Evolutionary conservation across 192 early-diverging fungal genomes (phyloP), one percentile per base, ranked within the genome.

Genomic region (Umbelopsis sp.): DNA sequence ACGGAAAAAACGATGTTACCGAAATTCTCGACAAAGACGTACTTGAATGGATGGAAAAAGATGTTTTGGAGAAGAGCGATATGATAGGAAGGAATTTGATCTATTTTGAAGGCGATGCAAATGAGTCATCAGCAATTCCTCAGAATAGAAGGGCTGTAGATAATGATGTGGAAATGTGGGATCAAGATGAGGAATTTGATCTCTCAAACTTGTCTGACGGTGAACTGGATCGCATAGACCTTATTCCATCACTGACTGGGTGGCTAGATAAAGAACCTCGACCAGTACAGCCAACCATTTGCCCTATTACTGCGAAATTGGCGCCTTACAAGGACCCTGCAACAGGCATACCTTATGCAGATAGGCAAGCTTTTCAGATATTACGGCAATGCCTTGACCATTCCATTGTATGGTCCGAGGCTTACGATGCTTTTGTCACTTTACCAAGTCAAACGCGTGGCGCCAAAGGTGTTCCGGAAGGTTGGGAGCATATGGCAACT

Each of bases 271-370:
- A 68, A 25, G 22, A 33, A 2, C 53, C 67, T 4, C 70, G 74
- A 55, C 74, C 78, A 9, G 37, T 52, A 4, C 30, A 76, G 30
- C 74, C 78, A 10, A 41, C 77, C 2, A 33, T 78, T 4, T 91
- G 90, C 65, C 84, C 81, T 11, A 80, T 91, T 47, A 91, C 90
- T 8, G 89, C 89, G 9, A 71, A 84, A 27, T 71, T 73, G 9
- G 90, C 89, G 13, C 81, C 77, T 25, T 91, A 89, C 72, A 74
- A 78, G 37, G 88, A 91, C 65, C 89, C 90, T 1, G 66, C 30
- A 10, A 88, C 84, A 16, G 71, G 72, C 1, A 75, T 90, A 15
- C 90, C 90, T 0, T 91, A 87, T 58, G 84, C 87, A 10, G 88
- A 84, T 52, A 77, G 79, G 46, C 81, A 87, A 3, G 87, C 90